Percentiles rank a stretch among this genome's conserved stretches.
Conservation (phyloP, 352 stramenopile species). For the Pythium biforme region DNA sequence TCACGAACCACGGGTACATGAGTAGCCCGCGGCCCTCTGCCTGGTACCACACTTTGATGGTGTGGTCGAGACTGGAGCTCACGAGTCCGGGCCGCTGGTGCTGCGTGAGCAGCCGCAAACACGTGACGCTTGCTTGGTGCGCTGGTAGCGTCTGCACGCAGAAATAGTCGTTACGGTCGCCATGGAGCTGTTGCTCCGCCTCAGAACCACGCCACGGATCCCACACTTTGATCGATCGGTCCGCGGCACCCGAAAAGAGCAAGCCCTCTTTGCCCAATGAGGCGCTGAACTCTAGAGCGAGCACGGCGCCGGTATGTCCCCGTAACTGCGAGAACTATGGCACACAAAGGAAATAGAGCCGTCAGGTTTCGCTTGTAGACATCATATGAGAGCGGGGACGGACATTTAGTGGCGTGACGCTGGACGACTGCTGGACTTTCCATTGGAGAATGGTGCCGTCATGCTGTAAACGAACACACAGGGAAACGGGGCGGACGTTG, state of each 20-base stretch:
- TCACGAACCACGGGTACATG: conserved; percentile 69
- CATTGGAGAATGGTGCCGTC: conserved; percentile 64
- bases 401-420: conserved; percentile 50
- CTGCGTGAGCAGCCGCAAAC: conserved; percentile 43
- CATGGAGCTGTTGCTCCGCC: conserved; percentile 33
- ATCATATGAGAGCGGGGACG: neutral
- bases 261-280: conserved; percentile 48
- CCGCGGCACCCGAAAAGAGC: conserved; percentile 61
- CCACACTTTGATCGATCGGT: conserved; percentile 74
- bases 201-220: conserved; percentile 55
- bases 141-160: conserved; percentile 69
- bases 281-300: conserved; percentile 45
- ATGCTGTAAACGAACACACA: conserved; percentile 32
- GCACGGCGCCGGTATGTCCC: conserved; percentile 50
- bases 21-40: conserved; percentile 53
- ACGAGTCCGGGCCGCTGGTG: conserved; percentile 54
- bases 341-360: neutral
- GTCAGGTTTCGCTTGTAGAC: neutral
- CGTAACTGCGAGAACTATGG: conserved; percentile 43
- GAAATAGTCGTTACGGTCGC: conserved; percentile 25
- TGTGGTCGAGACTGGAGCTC: conserved; percentile 69
- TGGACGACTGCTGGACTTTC: conserved; percentile 43
- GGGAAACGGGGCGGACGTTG: neutral
- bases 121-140: conserved; percentile 54
- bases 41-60: conserved; percentile 67